A percentile compares a stretch with the other conserved stretches of the same genome.
Conservation (phyloP, 768 basidiomycete species). For the Pisolithus orientalis region DNA sequence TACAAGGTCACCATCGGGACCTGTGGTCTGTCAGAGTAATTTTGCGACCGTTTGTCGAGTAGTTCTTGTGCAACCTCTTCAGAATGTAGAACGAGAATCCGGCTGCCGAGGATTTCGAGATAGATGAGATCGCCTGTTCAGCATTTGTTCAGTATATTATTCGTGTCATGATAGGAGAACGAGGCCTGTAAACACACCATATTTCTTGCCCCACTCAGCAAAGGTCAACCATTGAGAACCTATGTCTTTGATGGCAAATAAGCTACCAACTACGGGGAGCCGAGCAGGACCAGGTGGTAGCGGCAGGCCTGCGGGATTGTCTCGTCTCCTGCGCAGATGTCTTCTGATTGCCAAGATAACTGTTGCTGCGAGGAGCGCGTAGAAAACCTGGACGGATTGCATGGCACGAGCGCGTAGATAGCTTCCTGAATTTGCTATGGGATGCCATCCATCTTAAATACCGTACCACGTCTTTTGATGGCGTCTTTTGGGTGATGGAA, state of each 20-base stretch:
- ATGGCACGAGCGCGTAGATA: neutral
- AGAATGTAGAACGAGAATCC: constrained; percentile 19
- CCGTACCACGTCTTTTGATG: too few relatives aligned
- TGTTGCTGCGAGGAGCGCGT: neutral
- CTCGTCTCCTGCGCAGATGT: constrained; percentile 2
- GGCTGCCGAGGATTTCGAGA: constrained; percentile 20
- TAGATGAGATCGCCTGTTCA: constrained; percentile 19
- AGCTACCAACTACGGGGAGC: constrained; percentile 39
- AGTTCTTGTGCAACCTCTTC: constrained; percentile 20
- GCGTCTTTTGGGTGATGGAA: too few relatives aligned
- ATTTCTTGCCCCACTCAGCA: constrained; percentile 36
- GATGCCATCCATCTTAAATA: too few relatives aligned
- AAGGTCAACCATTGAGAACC: constrained; percentile 34
- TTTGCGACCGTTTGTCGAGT: constrained; percentile 23
- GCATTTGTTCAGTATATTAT: neutral
- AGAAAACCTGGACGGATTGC: neutral
- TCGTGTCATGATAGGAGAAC: neutral
- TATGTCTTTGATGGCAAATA: constrained; percentile 35
- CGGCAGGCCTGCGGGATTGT: constrained; percentile 15
- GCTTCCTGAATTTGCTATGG: neutral
- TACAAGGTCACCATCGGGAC: constrained; percentile 19
- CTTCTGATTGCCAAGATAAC: neutral
- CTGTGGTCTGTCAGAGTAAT: constrained; percentile 22
- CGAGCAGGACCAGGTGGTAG: constrained; percentile 39
- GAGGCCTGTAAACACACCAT: constrained; percentile 30